Evolutionary conservation across 2,329 filamentous ascomycete species (phyloP), one percentile per base, ranked within the genome.

Genomic region (Botrytis squamosa): DNA sequence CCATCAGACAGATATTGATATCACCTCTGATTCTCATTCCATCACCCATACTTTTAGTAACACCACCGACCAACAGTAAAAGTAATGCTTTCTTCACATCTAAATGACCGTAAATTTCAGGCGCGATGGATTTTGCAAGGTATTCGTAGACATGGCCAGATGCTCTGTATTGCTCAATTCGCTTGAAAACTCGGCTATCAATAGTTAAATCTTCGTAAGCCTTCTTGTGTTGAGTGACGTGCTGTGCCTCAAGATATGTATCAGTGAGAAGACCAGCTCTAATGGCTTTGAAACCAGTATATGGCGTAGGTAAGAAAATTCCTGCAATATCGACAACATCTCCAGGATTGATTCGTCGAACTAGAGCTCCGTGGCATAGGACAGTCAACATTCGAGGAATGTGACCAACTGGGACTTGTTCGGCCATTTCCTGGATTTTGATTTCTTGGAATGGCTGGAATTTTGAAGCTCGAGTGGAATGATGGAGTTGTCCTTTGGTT

Each of bases 21-120:
- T 99, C 96, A 80, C 96, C 96, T 87, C 96, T 94, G 82, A 99
- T 99, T 80, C 94, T 92, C 96, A 99, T 98, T 75, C 96, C 96
- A 80, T 99, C 96, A 70, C 94, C 94, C 88, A 98, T 97, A 80
- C 96, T 92, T 84, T 99, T 99, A 6, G 91, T 96, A 1, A 98
- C 95, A 85, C 96, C 96, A 75, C 96, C 96, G 77, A 99, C 97
- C 49, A 99, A 89, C 44, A 98, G 90, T 8, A 99, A 87, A n/a
- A 99, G 88, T 20, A 99, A 89, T 2, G 96, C 96, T 83, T 99
- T 99, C 86, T 99, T 99, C 69, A 99, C 96, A 82, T 99, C 96
- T 36, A 97, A 86, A 81, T 99, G 96, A 42, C 96, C 96, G 80
- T 91, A 99, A 74, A 99, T 99, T 83, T 99, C 96, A 3, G 96